Conservation (phyloP, 805 yeast genomes). For the Ogataea minuta region DNA sequence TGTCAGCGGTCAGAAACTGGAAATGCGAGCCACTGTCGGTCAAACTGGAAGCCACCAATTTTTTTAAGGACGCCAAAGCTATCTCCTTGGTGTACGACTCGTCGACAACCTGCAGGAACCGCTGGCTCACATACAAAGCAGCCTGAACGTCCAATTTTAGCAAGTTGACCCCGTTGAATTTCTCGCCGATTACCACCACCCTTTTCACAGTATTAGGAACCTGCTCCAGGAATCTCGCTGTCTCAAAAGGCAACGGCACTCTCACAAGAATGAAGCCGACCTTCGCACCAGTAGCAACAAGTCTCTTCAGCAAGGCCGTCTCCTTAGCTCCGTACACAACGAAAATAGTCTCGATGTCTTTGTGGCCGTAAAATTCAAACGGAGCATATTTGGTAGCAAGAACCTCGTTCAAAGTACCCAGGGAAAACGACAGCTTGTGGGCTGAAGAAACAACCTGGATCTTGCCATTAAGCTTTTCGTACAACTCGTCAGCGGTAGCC, state of each 20-base stretch:
- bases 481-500: constrained; percentile 38
- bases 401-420: constrained; percentile 49
- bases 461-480: constrained; percentile 26
- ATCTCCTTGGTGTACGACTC: constrained; percentile 39
- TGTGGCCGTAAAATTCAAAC: constrained; percentile 69
- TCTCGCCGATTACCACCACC: constrained; percentile 68
- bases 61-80: constrained; percentile 33
- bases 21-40: constrained; percentile 41
- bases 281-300: constrained; percentile 38
- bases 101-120: constrained; percentile 49
- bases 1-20: constrained; percentile 70
- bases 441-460: constrained; percentile 26
- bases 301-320: constrained; percentile 49
- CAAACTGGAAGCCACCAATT: constrained; percentile 15
- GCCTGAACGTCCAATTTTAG: constrained; percentile 74
- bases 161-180: constrained; percentile 34
- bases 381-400: constrained; percentile 54
- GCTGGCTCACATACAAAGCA: constrained; percentile 54
- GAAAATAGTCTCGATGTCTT: constrained; percentile 66
- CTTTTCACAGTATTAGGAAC: constrained; percentile 59
- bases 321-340: constrained; percentile 78
- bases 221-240: constrained; percentile 52
- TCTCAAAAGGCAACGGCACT: constrained; percentile 78
- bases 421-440: constrained; percentile 43
- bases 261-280: constrained; percentile 71